A percentile compares a stretch with the other conserved stretches of the same genome.
These are phyloP conservation scores for Colletotrichum sp. DNA, from an alignment of 2,329 filamentous ascomycete species.

Conservation along the genomic window DNA sequence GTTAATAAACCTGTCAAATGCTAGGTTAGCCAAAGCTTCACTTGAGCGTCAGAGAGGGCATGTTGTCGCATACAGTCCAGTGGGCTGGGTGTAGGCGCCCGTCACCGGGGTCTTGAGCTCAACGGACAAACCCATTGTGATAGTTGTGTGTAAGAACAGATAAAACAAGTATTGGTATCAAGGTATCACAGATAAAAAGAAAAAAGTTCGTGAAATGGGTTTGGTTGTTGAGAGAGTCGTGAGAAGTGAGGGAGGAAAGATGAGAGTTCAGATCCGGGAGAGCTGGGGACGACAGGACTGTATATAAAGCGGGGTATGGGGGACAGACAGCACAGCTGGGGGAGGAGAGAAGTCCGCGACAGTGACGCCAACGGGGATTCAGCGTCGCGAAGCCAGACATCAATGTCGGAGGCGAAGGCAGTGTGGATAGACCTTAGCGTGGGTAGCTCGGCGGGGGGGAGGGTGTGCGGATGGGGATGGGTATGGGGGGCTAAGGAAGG, in stretches of 20 bases:
- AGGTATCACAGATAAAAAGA: constrained; percentile 1
- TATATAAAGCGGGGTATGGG: constrained; percentile 21
- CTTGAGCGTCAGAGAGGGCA: background rate
- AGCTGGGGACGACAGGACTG: constrained; percentile 11
- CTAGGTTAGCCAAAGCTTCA: background rate
- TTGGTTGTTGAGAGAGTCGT: background rate
- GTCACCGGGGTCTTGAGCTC: constrained; percentile 73
- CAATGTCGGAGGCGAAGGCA: constrained; percentile 3
- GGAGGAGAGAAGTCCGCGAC: constrained; percentile 11
- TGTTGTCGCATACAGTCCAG: constrained; percentile 59
- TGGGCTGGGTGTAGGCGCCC: constrained; percentile 64
- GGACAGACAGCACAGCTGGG: background rate
- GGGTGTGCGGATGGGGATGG: background rate
- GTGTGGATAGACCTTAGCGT: background rate
- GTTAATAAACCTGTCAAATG: constrained; percentile 80
- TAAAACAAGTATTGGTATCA: constrained; percentile 11
- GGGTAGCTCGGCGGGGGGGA: background rate
- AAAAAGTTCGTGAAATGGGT: background rate
- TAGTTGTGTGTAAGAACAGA: background rate
- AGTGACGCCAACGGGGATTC: background rate
- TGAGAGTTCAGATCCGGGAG: background rate
- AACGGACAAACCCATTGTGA: constrained; percentile 53
- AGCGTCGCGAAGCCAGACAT: constrained; percentile 3
- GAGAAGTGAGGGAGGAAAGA: background rate
- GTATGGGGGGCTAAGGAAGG: background rate